Evolutionary conservation across 805 yeast genomes (phyloP), one percentile per base, ranked within the genome.

Genomic region (Saccharomycopsis oosterbeekiorum): DNA sequence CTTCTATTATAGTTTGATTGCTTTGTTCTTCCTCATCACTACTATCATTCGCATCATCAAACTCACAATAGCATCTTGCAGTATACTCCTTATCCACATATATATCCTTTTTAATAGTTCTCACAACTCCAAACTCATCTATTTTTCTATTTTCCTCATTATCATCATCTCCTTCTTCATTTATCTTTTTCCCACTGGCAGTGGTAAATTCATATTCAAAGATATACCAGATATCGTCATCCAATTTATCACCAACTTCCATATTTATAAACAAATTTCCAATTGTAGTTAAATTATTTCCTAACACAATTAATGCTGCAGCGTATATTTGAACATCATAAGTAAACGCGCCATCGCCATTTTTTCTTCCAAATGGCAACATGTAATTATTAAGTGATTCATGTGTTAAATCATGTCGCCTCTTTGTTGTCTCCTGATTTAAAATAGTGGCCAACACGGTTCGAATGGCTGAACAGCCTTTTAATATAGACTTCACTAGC

Each of bases 401-500:
- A 66, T 82, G 84, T 59, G 77, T 73, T 29, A 84, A 73, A 68
- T 87, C 94, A 67, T 84, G 86, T 19, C 67, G 67, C 59, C 81
- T 69, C 19, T 66, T 67, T 0, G 70, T 73, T 21, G 75, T 70
- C 60, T 80, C 76, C 54, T 77, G 79, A 67, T 85, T 85, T 59
- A 88, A 68, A 9, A 85, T 76, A 61, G 85, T 75, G 0, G 90
- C 88, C 8, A 84, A 68, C 0, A 84, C 81, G 40, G 82, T 78
- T 40, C 96, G 70, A 34, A 87, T 72, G 0, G 90, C 84, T 21
- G 87, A 75, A 0, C 87, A 75, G 1, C 92, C 92, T 64, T 84
- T 77, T 3, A 86, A 74, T 1, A 78, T 76, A 40, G 80, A 77
- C 37, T 79, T 71, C 5, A 83, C 76, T 14, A 78, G 68, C 41